These are phyloP conservation scores for Fonsecaea multimorphosa DNA, from an alignment of 2,329 filamentous ascomycete genomes.

Conservation along the genomic window DNA sequence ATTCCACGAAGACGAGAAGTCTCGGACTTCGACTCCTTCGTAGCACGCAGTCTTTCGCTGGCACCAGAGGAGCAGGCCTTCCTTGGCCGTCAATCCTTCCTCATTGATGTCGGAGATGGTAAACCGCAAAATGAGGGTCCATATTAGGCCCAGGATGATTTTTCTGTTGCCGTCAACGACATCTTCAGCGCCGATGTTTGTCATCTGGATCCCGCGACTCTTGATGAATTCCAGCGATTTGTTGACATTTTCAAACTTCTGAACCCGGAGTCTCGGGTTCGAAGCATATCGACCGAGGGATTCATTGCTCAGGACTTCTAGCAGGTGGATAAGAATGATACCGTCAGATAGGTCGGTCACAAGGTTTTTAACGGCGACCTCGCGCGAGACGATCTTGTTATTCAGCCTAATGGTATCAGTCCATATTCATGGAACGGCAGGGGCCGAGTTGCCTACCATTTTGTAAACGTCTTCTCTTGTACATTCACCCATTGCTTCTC, in stretches of 20 bases:
- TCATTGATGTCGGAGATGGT: conserved; percentile 99
- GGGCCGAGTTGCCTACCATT: conserved; percentile 69
- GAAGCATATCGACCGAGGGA: conserved; percentile 96
- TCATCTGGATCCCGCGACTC: conserved; percentile 90
- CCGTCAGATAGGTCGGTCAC: conserved; percentile 91
- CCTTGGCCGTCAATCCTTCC: conserved; percentile 96
- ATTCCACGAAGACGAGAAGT: conserved; percentile 97
- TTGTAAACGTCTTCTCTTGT: conserved; percentile 99
- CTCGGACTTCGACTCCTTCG: conserved; percentile 91
- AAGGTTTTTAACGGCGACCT: conserved; percentile 82
- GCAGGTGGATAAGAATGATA: conserved; percentile 92
- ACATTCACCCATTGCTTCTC: conserved; percentile 74
- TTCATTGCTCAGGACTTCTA: conserved; percentile 93
- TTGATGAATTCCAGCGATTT: conserved; percentile 93
- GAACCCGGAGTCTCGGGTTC: conserved; percentile 93
- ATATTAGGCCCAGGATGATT: conserved; percentile 95
- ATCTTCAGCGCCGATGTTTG: conserved; percentile 97
- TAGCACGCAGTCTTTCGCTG: conserved; percentile 98
- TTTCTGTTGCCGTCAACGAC: conserved; percentile 97
- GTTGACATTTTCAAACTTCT: conserved; percentile 98
- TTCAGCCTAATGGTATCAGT: conserved; percentile 72
- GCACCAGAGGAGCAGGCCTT: conserved; percentile 94
- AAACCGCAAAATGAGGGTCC: conserved; percentile 96
- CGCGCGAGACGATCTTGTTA: conserved; percentile 82
- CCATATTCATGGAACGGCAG: neutral